Base-by-base conservation (phyloP, 495 filamentous ascomycete species). In the Aspergillus baeticus region DNA sequence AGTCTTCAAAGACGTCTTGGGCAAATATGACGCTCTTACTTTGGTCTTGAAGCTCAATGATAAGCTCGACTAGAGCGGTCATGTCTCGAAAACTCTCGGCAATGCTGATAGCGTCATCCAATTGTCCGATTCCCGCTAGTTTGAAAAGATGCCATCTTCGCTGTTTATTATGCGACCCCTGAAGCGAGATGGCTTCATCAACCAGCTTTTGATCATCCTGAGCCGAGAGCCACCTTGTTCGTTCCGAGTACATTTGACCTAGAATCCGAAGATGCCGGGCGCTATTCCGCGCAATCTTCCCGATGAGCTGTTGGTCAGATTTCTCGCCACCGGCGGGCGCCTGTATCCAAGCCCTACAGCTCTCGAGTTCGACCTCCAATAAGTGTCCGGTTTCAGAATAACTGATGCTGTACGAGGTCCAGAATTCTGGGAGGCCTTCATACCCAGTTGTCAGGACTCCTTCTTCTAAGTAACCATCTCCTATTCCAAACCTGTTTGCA, bases 51-150 rank as follows among this genome's bases (percentile, higher is more conserved):
- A 77, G 69, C 33, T 77, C 73, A 22, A 79, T 74, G 7, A 84
- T 69, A 26, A 85, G 69, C 61, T 90, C 82, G 5, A 89, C 87
- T 35, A 93, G 71, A 7, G 88, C 85, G 26, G 77, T 77, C 63
- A 90, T 84, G 49, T 89, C 87, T 31, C 79, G 67, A 62, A 87
- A 89, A 54, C 85, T 83, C 66, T 92, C 88, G 7, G 91, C 90
- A 31, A 96, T 73, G 20, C 69, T 67, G 51, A 95, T 83, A 2
- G 84, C 92, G 57, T 84, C 79, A 17, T 87, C 78, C 59, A 83
- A 81, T 46, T 84, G 78, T 6, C 81, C 87, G 49, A 91, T 83
- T n/a, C 85, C 81, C 5, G 84, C 83, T 38, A 96, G 76, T 38
- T 80, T 80, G 51, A 81, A 77, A 13, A 87, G 73, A 49, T 82